Evolutionary conservation across 2,329 filamentous ascomycete genomes (phyloP), one percentile per base, ranked within the genome.

Genomic region (Catunica adiposa): DNA sequence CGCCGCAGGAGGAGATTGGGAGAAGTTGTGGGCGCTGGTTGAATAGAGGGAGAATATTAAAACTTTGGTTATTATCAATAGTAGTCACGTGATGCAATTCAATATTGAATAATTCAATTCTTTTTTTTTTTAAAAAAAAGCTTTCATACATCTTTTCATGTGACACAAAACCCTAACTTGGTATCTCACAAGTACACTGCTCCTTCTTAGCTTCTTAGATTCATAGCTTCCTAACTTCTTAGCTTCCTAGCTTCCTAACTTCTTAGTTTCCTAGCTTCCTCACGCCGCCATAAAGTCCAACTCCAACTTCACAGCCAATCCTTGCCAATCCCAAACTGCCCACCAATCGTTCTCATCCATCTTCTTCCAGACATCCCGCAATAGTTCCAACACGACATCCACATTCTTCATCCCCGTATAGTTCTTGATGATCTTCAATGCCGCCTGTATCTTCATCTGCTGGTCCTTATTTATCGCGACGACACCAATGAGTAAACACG

Each of bases 291-390:
- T 67, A 61, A 81, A 80, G 64, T 80, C 75, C 37, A 81, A 69
- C 0, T 69, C 71, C 65, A 80, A 72, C 6, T 68, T 62, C 54
- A 69, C 66, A 1, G 78, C 78, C 26, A 82, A 71, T 2, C 69
- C 68, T 59, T 82, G 78, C 79, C 79, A 83, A 63, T 83, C 80
- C 80, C 80, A 83, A 6, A 76, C 77, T 17, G 71, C 70, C 25
- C 70, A 61, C 74, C 77, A 81, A 52, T 82, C 75, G 20, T 73
- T 76, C 8, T 66, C 64, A 25, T 75, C 76, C 77, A 82, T 82
- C 22, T 77, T 68, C 22, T 69, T 65, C 79, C 79, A 83, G 2
- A 82, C 69, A 61, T 76, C 73, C 60, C 79, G 74, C 11, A 83
- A 70, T 1, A 83, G 65, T 58, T 77, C 68, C 15, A 68, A 60